phyloP scores from a whole-genome alignment of 2,329 filamentous ascomycete species.

The Aspergillus calidoustus region DNA sequence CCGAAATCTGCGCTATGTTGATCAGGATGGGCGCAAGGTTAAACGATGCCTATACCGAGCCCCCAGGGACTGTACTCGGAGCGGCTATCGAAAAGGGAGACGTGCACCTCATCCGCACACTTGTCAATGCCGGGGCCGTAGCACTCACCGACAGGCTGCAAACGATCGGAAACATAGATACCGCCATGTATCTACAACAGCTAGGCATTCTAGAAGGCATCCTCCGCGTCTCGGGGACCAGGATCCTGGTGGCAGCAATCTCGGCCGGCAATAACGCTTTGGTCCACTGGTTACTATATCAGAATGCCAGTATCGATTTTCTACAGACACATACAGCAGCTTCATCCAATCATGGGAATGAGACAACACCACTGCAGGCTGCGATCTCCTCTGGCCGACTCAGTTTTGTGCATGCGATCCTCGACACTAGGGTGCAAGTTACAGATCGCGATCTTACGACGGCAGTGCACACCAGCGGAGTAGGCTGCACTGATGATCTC shows the following conservation, averaged over 20 bases:
- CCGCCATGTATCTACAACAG: slow-evolving; percentile 11
- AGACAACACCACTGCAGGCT: too few species aligned
- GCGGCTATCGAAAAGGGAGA: slow-evolving; percentile 19
- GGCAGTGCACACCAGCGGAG: not conserved
- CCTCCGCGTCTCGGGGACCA: not conserved
- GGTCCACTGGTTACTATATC: not conserved
- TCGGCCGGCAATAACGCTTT: not conserved
- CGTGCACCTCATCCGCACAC: not conserved
- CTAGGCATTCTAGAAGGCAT: not conserved
- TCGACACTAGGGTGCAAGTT: not conserved
- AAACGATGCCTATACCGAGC: not conserved
- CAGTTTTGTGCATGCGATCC: too few species aligned
- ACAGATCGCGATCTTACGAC: not conserved
- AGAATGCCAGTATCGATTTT: not conserved
- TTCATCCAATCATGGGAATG: not conserved
- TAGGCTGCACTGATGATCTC: not conserved
- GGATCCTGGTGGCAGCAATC: slow-evolving; percentile 15
- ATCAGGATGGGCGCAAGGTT: slow-evolving; percentile 1
- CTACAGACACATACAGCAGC: too few species aligned
- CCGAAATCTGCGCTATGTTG: not conserved
- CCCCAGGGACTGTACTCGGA: slow-evolving; percentile 16
- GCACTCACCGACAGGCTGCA: not conserved
- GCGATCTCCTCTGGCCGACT: not conserved
- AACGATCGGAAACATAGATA: slow-evolving; percentile 8
- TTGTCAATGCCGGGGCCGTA: slow-evolving; percentile 3